Evolutionary conservation across 2,329 filamentous ascomycete species (phyloP).

Genomic region (Sclerotinia spermophila): DNA sequence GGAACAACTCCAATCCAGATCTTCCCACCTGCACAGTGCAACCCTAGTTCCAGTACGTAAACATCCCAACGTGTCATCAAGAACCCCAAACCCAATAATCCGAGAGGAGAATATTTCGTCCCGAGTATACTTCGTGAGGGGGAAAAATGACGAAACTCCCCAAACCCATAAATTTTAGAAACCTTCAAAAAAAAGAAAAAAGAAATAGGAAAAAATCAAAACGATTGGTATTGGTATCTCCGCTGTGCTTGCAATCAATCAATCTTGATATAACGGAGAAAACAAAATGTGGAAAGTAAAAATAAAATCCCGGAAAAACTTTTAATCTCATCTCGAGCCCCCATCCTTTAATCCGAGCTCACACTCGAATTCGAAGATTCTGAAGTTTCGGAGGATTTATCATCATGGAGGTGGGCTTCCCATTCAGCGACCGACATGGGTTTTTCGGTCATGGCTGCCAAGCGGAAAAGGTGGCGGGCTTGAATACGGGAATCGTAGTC

Average conservation of each 20-base stretch:
- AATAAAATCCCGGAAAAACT: not conserved
- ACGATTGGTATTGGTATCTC: slow-evolving; percentile 17
- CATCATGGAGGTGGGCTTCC: slow-evolving; percentile 17
- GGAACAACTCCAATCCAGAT: slow-evolving; percentile 1
- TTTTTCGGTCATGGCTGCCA: slow-evolving; percentile 47
- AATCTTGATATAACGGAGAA: slow-evolving; percentile 7
- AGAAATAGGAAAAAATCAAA: not conserved
- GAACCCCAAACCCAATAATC: not conserved
- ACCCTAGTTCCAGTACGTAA: not conserved
- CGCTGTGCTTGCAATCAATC: slow-evolving; percentile 14
- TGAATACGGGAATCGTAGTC: slow-evolving; percentile 47
- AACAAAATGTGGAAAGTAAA: not conserved
- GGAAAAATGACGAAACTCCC: not conserved
- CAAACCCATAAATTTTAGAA: not conserved
- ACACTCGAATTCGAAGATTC: slow-evolving; percentile 16
- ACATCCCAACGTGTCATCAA: not conserved
- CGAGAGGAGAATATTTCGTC: not conserved
- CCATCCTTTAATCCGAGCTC: slow-evolving; percentile 16
- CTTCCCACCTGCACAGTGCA: not conserved
- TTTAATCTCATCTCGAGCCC: slow-evolving; percentile 15
- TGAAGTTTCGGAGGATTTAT: slow-evolving; percentile 13
- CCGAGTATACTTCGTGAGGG: not conserved
- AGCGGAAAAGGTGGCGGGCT: slow-evolving; percentile 48
- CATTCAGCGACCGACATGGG: slow-evolving; percentile 43
- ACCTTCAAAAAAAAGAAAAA: not conserved